Conservation (phyloP, 176 grass and related monocot genomes). For the Cenchrus fungigraminus region DNA sequence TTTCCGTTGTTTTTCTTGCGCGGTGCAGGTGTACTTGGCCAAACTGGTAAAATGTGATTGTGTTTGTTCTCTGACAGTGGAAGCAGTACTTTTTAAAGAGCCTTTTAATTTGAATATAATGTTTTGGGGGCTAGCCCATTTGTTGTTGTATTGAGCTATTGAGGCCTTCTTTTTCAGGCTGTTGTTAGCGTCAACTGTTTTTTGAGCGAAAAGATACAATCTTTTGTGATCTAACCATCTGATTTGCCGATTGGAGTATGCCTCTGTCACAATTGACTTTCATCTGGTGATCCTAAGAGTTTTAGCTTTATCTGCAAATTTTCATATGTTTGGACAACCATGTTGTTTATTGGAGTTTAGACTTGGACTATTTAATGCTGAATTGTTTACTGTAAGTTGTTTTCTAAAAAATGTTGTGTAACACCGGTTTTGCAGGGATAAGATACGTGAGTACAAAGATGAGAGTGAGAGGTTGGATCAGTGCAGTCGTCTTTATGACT, state of each 20-base stretch:
- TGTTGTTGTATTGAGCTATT: neutral
- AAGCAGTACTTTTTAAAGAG: neutral
- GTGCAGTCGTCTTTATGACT: conserved; percentile 84
- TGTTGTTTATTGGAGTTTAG: neutral
- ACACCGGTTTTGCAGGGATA: conserved; percentile 59
- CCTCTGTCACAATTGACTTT: neutral
- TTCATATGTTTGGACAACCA: neutral
- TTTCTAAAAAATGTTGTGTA: conserved; percentile 9
- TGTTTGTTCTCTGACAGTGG: neutral
- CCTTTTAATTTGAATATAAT: neutral
- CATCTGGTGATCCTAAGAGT: neutral
- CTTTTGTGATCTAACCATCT: conserved; percentile 16
- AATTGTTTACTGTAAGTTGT: neutral
- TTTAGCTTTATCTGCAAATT: neutral
- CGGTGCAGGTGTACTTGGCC: neutral
- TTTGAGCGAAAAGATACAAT: neutral
- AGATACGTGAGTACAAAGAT: conserved; percentile 77
- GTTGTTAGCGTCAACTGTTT: neutral
- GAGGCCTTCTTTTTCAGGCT: neutral
- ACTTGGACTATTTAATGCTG: neutral
- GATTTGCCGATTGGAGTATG: neutral
- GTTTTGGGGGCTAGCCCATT: neutral
- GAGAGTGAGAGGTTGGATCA: conserved; percentile 94
- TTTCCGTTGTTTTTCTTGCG: neutral
- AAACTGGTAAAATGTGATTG: neutral